These are phyloP conservation scores for Nothophaeocryptopus gaeumannii DNA, from an alignment of 2,329 filamentous ascomycete genomes.

Conservation along the genomic window DNA sequence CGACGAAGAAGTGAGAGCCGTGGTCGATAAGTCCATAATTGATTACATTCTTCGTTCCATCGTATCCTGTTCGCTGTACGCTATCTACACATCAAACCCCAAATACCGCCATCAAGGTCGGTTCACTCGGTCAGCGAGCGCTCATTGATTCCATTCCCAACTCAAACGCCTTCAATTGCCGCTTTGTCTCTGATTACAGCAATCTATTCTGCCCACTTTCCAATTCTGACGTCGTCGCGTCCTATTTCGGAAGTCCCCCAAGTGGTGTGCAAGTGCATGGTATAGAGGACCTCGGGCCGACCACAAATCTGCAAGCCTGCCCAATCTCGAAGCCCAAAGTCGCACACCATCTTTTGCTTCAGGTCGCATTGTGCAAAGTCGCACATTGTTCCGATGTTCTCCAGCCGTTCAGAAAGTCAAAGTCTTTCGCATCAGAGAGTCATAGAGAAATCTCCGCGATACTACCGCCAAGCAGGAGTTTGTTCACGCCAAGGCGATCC, in stretches of 20 bases:
- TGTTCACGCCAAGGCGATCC: not conserved
- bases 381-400: not conserved
- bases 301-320: not conserved
- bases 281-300: conserved; percentile 1
- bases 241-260: not conserved
- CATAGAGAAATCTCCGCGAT: not conserved
- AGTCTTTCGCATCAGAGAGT: not conserved
- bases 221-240: not conserved
- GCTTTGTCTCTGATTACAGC: conserved; percentile 1
- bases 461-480: not conserved
- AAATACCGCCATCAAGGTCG: too few relatives aligned
- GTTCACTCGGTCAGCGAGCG: too few relatives aligned
- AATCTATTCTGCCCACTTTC: not conserved
- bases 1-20: too few relatives aligned
- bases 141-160: not conserved
- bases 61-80: too few relatives aligned
- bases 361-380: too few relatives aligned
- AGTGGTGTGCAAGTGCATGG: not conserved
- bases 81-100: too few relatives aligned
- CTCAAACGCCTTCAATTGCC: conserved; percentile 19
- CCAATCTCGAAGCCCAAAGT: conserved; percentile 8
- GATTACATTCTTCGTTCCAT: too few relatives aligned
- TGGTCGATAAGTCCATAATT: too few relatives aligned
- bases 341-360: not conserved
- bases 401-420: not conserved